These are phyloP conservation scores for Annulohypoxylon bovei DNA, from an alignment of 495 filamentous ascomycete genomes.

Conservation along the genomic window DNA sequence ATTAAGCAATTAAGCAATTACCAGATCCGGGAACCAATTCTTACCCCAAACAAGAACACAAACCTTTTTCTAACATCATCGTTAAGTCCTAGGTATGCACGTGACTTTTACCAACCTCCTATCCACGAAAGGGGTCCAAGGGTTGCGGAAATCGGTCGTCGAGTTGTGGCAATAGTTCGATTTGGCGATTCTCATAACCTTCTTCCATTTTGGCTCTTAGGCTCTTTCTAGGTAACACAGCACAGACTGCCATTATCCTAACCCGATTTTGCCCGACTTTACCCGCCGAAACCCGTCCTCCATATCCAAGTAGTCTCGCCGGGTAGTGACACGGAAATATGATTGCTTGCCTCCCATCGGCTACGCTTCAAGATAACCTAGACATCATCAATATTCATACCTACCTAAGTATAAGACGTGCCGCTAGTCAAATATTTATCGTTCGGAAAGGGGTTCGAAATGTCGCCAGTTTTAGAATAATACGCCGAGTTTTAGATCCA, in stretches of 20 bases:
- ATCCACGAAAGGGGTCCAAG: not conserved
- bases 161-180: not conserved
- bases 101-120: constrained; percentile 4
- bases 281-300: not conserved
- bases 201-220: not conserved
- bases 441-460: not conserved
- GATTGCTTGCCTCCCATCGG: not conserved
- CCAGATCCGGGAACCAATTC: not conserved
- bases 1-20: constrained; percentile 1
- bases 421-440: not conserved
- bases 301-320: not conserved
- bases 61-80: not conserved
- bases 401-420: not conserved
- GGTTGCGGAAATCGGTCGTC: not conserved
- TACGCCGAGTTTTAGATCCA: not conserved
- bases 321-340: no score
- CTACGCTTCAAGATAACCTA: not conserved
- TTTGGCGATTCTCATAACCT: not conserved
- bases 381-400: not conserved
- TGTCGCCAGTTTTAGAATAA: not conserved
- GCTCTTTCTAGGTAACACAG: constrained; percentile 4
- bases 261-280: not conserved
- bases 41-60: not conserved
- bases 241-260: not conserved
- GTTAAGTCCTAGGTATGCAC: not conserved